Conservation (phyloP, 78 protist species). For the Dictyostelium citrinum region DNA sequence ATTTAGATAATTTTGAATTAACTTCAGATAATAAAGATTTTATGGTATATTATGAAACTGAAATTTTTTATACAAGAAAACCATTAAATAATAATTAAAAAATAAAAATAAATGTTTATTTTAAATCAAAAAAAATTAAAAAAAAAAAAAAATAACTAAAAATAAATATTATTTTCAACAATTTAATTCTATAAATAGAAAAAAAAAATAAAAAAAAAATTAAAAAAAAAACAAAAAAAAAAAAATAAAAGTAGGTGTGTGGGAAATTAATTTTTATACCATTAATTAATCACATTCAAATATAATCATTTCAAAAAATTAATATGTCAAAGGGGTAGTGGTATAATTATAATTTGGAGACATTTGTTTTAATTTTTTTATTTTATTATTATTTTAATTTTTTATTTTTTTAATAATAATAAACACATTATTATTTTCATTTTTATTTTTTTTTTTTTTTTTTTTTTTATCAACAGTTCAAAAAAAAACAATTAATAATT, state of each 20-base stretch:
- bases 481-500: too few species aligned
- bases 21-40: background rate
- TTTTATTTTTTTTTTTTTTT: background rate
- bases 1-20: background rate
- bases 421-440: background rate
- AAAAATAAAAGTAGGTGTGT: background rate
- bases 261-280: background rate
- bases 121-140: background rate
- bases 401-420: too few species aligned
- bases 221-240: too few species aligned
- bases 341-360: background rate
- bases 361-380: too few species aligned
- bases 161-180: too few species aligned
- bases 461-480: too few species aligned
- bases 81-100: background rate
- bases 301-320: background rate
- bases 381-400: too few species aligned
- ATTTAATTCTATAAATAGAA: too few species aligned
- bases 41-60: background rate
- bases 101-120: too few species aligned
- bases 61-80: background rate
- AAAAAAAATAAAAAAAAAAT: too few species aligned
- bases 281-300: background rate
- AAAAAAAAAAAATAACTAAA: too few species aligned
- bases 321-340: background rate